Evolutionary conservation across 129 eudicot genomes (phyloP).

Genomic region (Glebionis coronaria): DNA sequence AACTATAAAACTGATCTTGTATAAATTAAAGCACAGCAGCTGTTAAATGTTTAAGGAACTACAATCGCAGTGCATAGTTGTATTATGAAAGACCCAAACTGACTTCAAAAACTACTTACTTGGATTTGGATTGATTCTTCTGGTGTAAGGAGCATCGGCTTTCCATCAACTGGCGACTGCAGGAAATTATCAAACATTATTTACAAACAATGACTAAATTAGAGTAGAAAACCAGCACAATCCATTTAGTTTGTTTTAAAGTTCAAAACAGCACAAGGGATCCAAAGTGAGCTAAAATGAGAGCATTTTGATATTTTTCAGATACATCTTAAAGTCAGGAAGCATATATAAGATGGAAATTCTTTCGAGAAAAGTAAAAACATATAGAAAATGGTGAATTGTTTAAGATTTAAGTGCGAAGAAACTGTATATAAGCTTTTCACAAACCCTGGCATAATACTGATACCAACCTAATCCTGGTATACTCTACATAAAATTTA

Average conservation of each 20-base stretch:
- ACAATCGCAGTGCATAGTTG: neutral
- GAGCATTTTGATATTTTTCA: too few species aligned
- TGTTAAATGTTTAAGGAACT: neutral
- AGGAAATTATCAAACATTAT: conserved; percentile 14
- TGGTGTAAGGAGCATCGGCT: conserved; percentile 91
- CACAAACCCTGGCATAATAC: too few species aligned
- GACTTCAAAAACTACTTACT: conserved; percentile 37
- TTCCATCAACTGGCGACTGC: conserved; percentile 97
- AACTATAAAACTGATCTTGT: neutral
- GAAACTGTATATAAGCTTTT: too few species aligned
- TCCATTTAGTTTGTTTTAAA: too few species aligned
- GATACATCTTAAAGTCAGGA: too few species aligned
- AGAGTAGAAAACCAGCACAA: neutral
- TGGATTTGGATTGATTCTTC: conserved; percentile 97
- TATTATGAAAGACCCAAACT: conserved; percentile 12
- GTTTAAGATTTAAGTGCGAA: too few species aligned
- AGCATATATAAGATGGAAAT: too few species aligned
- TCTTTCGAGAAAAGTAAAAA: too few species aligned
- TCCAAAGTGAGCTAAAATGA: too few species aligned
- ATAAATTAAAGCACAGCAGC: neutral
- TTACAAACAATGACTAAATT: neutral
- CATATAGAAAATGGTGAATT: too few species aligned
- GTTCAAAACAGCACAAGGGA: too few species aligned
- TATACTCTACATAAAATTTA: neutral
- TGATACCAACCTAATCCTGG: neutral